Evolutionary conservation across 805 yeast species (phyloP).

Genomic region (Sungouiella thailandica): DNA sequence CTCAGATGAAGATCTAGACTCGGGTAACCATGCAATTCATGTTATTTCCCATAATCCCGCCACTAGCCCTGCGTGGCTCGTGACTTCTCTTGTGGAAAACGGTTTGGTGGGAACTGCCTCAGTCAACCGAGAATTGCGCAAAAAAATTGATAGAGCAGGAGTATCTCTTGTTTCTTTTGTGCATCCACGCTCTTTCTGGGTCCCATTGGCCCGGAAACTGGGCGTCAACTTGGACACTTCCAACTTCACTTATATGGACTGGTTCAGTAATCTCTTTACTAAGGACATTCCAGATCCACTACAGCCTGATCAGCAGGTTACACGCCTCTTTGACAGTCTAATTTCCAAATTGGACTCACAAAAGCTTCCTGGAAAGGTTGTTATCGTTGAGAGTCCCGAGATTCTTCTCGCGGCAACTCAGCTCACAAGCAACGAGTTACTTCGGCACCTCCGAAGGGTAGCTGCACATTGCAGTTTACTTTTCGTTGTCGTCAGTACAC

Average conservation of each 20-base stretch:
- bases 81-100: conserved; percentile 50
- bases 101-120: conserved; percentile 43
- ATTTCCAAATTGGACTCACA: conserved; percentile 5
- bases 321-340: conserved; percentile 16
- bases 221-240: conserved; percentile 27
- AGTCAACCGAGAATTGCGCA: conserved; percentile 29
- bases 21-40: conserved; percentile 16
- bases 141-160: conserved; percentile 20
- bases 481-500: conserved; percentile 34
- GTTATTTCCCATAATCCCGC: conserved; percentile 37
- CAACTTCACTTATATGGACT: conserved; percentile 39
- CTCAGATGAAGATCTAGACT: conserved; percentile 18
- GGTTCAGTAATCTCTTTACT: conserved; percentile 43
- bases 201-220: conserved; percentile 33
- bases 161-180: conserved; percentile 34
- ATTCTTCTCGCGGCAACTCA: conserved; percentile 40
- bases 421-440: conserved; percentile 29
- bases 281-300: conserved; percentile 21
- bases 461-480: conserved; percentile 28
- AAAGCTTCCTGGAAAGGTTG: conserved; percentile 13
- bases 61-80: conserved; percentile 62
- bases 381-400: conserved; percentile 47
- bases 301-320: conserved; percentile 12
- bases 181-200: conserved; percentile 27
- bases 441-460: conserved; percentile 28